A percentile compares a stretch with the other conserved stretches of the same genome.
These are phyloP conservation scores for Fraxinus nigra DNA, from an alignment of 305 asterid species.

Conservation along the genomic window DNA sequence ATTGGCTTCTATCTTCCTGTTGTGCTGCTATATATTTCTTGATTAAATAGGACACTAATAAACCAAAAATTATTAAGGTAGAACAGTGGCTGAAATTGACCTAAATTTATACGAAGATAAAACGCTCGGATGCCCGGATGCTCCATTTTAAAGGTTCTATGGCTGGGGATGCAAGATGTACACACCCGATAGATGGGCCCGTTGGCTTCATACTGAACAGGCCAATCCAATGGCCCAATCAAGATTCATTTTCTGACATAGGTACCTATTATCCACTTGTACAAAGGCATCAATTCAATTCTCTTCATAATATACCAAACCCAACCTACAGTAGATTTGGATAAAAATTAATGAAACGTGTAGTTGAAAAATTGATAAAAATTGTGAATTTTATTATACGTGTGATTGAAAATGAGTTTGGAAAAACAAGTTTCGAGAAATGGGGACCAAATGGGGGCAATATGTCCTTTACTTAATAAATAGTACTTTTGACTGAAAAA, in stretches of 20 bases:
- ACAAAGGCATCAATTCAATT: not conserved
- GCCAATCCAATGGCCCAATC: not conserved
- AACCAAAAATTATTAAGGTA: conserved; percentile 21
- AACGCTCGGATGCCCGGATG: not conserved
- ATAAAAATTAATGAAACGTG: no score
- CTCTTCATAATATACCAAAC: not conserved
- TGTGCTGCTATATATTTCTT: conserved; percentile 27
- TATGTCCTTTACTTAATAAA: not conserved
- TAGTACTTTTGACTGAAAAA: not conserved
- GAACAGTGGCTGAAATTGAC: conserved; percentile 15
- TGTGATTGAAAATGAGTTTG: not conserved
- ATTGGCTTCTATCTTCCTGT: conserved; percentile 35
- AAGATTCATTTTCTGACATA: not conserved
- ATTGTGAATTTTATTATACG: not conserved
- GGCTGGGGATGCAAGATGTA: not conserved
- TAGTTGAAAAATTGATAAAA: no score
- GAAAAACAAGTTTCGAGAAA: not conserved
- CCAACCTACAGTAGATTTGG: no score
- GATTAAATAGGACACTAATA: conserved; percentile 25
- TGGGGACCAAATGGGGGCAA: not conserved
- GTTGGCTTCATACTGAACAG: not conserved
- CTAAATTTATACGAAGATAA: not conserved
- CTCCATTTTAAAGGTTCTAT: not conserved
- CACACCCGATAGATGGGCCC: not conserved
- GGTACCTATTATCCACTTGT: not conserved